Evolutionary conservation across 1,139 yeast species (phyloP), one percentile per base, ranked within the genome.

Genomic region (Blastobotrys buckinghamii): DNA sequence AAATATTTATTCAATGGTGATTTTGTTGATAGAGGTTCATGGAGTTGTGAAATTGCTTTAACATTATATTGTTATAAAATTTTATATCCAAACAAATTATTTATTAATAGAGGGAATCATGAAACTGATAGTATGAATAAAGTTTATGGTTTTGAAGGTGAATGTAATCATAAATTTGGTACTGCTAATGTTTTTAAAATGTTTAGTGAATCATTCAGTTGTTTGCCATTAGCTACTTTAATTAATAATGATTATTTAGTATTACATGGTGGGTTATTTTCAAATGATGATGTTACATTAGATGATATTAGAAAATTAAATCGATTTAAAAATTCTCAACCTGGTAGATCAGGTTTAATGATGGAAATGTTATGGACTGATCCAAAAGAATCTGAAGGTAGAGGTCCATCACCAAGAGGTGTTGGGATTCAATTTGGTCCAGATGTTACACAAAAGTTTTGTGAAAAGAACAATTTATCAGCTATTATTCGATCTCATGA

Each of bases 351-450:
- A 50, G 98, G 98, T 9, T 72, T 88, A 43, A 95, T 94, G 66
- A 92, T 90, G 97, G 98, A 92, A 63, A 75, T 94, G 65, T 73
- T 92, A 53, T 92, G 99, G 99, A 87, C 97, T 0, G 99, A 92
- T 65, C 99, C 99, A 1, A 97, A 89, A 65, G 73, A 74, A 0
- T 73, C 69, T 10, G 71, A 77, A 16, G 98, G 98, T 13, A 76
- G 95, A 44, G 80, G 89, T 1, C 88, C 95, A 4, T 85, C 95
- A 22, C 89, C 89, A 68, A 79, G 99, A 64, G 99, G 99, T 37
- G 82, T 90, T 48, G 97, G 98, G 26, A 79, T 87, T 68, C 96
- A 92, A 65, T 92, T 92, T 66, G 99, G 99, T 0, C 97, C 97
- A 7, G 98, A 92, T 65, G 79, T 92, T 52, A 92, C 98, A 7